A percentile compares a stretch with the other conserved stretches of the same genome.
Evolutionary conservation across 2,329 filamentous ascomycete genomes (phyloP).

Genomic region (Botrytis tulipae): DNA sequence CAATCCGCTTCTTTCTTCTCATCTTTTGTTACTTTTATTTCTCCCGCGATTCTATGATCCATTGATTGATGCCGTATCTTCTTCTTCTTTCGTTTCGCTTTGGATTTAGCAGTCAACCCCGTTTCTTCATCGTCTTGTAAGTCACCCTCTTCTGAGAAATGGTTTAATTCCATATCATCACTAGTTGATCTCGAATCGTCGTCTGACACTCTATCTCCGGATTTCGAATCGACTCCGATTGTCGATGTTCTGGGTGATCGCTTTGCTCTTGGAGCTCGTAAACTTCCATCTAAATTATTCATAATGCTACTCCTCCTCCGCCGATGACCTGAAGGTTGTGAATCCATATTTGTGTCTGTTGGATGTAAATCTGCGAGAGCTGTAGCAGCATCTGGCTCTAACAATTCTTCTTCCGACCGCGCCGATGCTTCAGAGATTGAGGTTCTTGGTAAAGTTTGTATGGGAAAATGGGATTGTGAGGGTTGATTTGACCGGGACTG

Average conservation of each 20-base stretch:
- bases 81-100: slow-evolving; percentile 63
- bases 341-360: slow-evolving; percentile 31
- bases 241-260: slow-evolving; percentile 27
- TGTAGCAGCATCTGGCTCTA: slow-evolving; percentile 31
- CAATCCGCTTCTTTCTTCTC: slow-evolving; percentile 76
- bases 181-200: slow-evolving; percentile 37
- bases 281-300: slow-evolving; percentile 29
- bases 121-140: slow-evolving; percentile 86
- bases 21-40: slow-evolving; percentile 60
- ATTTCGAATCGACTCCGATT: slow-evolving; percentile 28
- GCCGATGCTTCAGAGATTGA: slow-evolving; percentile 24
- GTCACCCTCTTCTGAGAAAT: slow-evolving; percentile 67
- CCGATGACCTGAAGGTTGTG: slow-evolving; percentile 34
- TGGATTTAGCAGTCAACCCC: slow-evolving; percentile 73
- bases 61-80: slow-evolving; percentile 65
- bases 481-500: neutral
- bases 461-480: slow-evolving; percentile 22
- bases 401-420: slow-evolving; percentile 25
- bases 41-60: slow-evolving; percentile 66
- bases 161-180: slow-evolving; percentile 57
- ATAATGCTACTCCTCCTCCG: slow-evolving; percentile 38
- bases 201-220: slow-evolving; percentile 27
- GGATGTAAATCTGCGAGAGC: slow-evolving; percentile 28
- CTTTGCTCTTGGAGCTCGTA: slow-evolving; percentile 19
- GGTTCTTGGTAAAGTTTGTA: slow-evolving; percentile 24